Conservation (phyloP, 176 grass and related monocot species). For the Musa acuminata region DNA sequence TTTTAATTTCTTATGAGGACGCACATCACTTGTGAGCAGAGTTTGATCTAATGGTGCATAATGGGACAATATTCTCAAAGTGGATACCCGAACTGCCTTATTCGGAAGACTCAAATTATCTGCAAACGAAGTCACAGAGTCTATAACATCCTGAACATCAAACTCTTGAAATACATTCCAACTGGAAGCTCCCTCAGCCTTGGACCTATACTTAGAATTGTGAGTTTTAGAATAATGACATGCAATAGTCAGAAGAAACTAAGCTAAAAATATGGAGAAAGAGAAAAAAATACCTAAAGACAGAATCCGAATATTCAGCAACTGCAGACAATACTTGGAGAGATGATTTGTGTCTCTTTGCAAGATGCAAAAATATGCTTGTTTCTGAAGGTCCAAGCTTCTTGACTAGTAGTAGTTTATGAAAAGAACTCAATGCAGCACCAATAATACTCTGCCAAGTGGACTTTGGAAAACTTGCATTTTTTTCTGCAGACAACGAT, state of each 20-base stretch:
- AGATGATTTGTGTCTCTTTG: constrained; percentile 62
- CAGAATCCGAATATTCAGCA: constrained; percentile 61
- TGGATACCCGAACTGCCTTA: constrained; percentile 56
- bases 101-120: constrained; percentile 64
- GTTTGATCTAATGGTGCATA: constrained; percentile 39
- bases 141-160: constrained; percentile 37
- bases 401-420: constrained; percentile 32
- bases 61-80: constrained; percentile 81
- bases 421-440: constrained; percentile 57
- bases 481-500: constrained; percentile 18
- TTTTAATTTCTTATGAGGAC: constrained; percentile 53
- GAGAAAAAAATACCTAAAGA: constrained; percentile 36
- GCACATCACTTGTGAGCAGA: constrained; percentile 36
- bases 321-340: constrained; percentile 62
- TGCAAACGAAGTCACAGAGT: constrained; percentile 36
- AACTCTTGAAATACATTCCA: constrained; percentile 17
- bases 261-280: constrained; percentile 7
- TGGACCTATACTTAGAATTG: constrained; percentile 8
- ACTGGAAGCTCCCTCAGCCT: constrained; percentile 14
- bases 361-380: constrained; percentile 50
- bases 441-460: constrained; percentile 77
- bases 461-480: constrained; percentile 48
- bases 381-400: constrained; percentile 35
- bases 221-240: neutral
- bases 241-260: neutral